Base-by-base conservation (phyloP, 2,329 filamentous ascomycete species). In the Fusarium napiforme region DNA sequence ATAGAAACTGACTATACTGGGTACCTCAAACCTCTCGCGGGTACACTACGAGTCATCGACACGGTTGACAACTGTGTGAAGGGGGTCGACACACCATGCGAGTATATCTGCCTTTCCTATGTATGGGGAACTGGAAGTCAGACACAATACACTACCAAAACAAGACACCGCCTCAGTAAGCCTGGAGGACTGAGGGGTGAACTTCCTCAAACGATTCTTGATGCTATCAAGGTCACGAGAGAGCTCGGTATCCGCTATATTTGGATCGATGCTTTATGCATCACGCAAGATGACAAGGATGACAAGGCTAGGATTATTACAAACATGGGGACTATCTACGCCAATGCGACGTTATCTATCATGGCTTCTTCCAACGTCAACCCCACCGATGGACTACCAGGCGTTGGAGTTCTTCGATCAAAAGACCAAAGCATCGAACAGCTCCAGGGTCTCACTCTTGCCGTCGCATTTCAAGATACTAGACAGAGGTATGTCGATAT, bases 71-170 rank as follows among this genome's bases (percentile, higher is more conserved):
- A 61, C 5, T 70, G 55, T 14, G 55, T 70, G 14, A 52, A 50
- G 19, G 60, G 58, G 5, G 55, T 66, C 9, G 9, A 70, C 2
- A 49, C 40, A 1, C 66, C 66, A 7, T 71, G 55, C 19, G 53
- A 61, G 10, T 71, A 70, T 4, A 50, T 55, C 12, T 71, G 68
- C 3, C 60, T 71, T 21, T 71, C 68, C 0, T 71, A 71, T 15
- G 68, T 71, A 6, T 71, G 66, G 68, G 68, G 68, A 14, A 70
- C 61, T 10, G 68, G 68, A 5, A 70, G 55, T 9, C 66, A 71
- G 16, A 61, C 45, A 37, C 68, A 71, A 26, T 71, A 60, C 43
- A 71, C 68, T 21, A 70, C 60, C 18, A 14, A 57, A 4, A 71
- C 66, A 16, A 57, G 15, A 21, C 42, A 34, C 4, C 30, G 36